Evolutionary conservation across 441 rosid genomes (phyloP).

Genomic region (Aleurites moluccanus): DNA sequence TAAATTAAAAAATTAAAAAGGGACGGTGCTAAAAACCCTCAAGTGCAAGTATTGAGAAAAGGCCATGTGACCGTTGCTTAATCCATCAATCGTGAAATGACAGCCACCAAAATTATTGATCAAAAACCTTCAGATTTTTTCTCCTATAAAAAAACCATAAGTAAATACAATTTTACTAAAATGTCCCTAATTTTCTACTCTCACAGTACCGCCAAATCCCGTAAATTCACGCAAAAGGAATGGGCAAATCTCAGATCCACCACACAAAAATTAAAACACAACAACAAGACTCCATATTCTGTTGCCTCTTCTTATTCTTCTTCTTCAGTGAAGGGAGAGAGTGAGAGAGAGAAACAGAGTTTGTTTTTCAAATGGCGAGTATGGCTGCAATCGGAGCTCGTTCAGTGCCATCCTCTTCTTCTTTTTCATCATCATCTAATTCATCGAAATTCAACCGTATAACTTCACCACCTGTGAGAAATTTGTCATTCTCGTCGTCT

Average conservation of each 20-base stretch:
- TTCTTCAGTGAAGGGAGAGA: background rate
- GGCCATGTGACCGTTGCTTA: slow-evolving; percentile 24
- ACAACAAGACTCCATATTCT: slow-evolving; percentile 6
- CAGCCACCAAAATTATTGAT: slow-evolving; percentile 29
- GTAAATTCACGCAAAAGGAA: slow-evolving; percentile 24
- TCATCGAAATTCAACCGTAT: slow-evolving; percentile 28
- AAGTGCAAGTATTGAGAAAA: too few relatives aligned
- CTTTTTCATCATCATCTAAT: too few relatives aligned
- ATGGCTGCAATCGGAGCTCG: slow-evolving; percentile 57
- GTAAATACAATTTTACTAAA: too few relatives aligned
- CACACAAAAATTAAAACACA: slow-evolving; percentile 8
- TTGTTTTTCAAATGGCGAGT: slow-evolving; percentile 36
- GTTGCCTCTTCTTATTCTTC: too few relatives aligned
- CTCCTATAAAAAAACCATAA: too few relatives aligned
- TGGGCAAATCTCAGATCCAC: slow-evolving; percentile 21
- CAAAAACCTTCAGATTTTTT: slow-evolving; percentile 27
- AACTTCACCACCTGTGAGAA: slow-evolving; percentile 14
- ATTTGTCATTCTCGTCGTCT: slow-evolving; percentile 57
- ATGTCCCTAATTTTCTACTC: background rate
- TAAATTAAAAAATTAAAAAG: too few relatives aligned
- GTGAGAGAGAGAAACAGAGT: too few relatives aligned
- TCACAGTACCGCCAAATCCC: background rate
- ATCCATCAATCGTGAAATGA: slow-evolving; percentile 9
- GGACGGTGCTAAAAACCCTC: too few relatives aligned
- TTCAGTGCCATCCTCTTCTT: slow-evolving; percentile 37